phyloP scores from a whole-genome alignment of 805 yeast genomes.

The Hermanozyma aechmeae region DNA sequence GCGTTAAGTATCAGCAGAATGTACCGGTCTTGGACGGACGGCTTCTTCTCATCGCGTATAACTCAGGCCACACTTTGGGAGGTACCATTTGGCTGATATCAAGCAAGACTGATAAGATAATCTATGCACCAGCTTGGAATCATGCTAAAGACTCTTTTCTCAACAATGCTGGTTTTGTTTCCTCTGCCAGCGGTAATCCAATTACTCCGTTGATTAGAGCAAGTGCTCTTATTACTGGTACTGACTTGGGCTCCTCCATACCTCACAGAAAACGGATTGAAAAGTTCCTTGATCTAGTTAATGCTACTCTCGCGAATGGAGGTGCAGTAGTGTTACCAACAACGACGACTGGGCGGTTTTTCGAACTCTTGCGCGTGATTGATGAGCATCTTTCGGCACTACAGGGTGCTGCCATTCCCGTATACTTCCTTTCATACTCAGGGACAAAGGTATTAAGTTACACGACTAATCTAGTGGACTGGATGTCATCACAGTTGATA shows the following conservation, averaged over 20 bases:
- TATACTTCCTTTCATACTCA: constrained; percentile 66
- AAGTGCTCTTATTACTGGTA: constrained; percentile 69
- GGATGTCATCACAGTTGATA: constrained; percentile 88
- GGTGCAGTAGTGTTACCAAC: constrained; percentile 83
- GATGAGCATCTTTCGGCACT: constrained; percentile 46
- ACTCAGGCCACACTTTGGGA: constrained; percentile 90
- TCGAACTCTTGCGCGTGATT: constrained; percentile 69
- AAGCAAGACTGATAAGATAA: constrained; percentile 66
- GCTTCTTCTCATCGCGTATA: constrained; percentile 65
- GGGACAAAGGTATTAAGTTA: constrained; percentile 71
- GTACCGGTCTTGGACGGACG: constrained; percentile 57
- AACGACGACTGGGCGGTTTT: constrained; percentile 66
- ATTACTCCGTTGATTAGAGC: constrained; percentile 65
- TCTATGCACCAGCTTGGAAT: constrained; percentile 91
- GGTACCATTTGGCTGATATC: constrained; percentile 83
- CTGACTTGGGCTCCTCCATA: constrained; percentile 55
- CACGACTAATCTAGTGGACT: constrained; percentile 86
- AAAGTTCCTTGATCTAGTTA: constrained; percentile 51
- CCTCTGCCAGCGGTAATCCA: constrained; percentile 45
- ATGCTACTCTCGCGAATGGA: constrained; percentile 59
- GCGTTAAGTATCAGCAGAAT: constrained; percentile 75
- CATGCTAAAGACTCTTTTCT: constrained; percentile 84
- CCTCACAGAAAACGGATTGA: constrained; percentile 58
- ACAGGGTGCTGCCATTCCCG: constrained; percentile 52
- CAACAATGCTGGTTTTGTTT: constrained; percentile 57